Base-by-base conservation (phyloP, 306 rosid genomes). In the Ceratonia siliqua region DNA sequence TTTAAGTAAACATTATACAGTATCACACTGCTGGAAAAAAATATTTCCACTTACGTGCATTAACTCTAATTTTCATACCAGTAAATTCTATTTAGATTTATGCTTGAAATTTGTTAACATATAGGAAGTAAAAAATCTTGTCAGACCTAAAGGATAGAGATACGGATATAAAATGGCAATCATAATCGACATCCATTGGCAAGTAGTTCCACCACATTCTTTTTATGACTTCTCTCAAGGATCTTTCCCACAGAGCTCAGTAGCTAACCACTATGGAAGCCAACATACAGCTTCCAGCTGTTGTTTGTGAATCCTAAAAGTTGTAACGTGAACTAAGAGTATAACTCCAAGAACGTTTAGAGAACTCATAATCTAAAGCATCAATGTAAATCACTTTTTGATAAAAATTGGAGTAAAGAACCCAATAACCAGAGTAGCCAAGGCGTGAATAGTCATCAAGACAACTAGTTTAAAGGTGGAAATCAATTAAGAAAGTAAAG, bases 311-410 rank as follows among this genome's bases (percentile, higher is more conserved):
- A 32, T 66, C 42, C 49, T 6, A 49, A 54, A 55, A 42, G 15
- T 54, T 54, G 32, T 15, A 57, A 49, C 74, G 35, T 46, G 56
- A 65, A 72, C 53, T 2, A 39, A 38, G 39, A 43, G 25, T 32
- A 61, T 38, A 70, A 54, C 32, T 42, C 52, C 43, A 74, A 72
- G 53, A 63, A 43, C 20, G 54, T 41, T 15, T 21, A 32, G 4
- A 64, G 54, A 55, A 63, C 53, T 24, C 1, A 54, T 24, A 68
- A 72, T 45, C n/a, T 55, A 72, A 78, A 65, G 53, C 74, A 55
- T 54, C 45, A 15, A 10, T 6, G 12, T 12, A 22, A 25, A 25
- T 32, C 35, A 72, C 38, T 42, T 10, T 33, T 33, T 17, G 45
- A 76, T 21, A 55, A 41, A 36, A 76, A 8, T n/a, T 1, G 5